Evolutionary conservation across 2,329 filamentous ascomycete genomes (phyloP).

Genomic region (Verticillium tricorpus): DNA sequence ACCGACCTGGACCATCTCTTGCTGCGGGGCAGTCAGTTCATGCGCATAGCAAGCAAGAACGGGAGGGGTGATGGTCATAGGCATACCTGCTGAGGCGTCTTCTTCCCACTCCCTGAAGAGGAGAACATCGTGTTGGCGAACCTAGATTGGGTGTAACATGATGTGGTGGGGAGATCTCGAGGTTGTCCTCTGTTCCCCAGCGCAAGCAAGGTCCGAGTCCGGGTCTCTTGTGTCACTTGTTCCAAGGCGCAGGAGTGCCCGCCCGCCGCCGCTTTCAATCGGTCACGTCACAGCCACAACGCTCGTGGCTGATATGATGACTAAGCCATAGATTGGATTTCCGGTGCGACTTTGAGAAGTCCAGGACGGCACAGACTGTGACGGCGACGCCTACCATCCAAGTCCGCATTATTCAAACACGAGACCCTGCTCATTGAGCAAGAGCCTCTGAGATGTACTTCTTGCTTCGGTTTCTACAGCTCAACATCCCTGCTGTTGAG

Average conservation of each 20-base stretch:
- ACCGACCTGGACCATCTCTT: constrained; percentile 99
- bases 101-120: constrained; percentile 63
- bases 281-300: neutral
- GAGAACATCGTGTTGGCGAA: constrained; percentile 50
- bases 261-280: neutral
- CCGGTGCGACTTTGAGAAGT: neutral
- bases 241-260: neutral
- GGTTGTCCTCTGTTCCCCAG: neutral
- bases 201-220: neutral
- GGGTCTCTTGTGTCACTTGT: neutral
- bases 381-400: neutral
- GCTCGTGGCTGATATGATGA: neutral
- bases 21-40: constrained; percentile 35
- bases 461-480: neutral
- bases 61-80: neutral
- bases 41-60: constrained; percentile 2
- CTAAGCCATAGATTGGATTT: neutral
- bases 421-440: neutral
- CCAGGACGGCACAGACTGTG: neutral
- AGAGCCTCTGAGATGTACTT: neutral
- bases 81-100: constrained; percentile 66
- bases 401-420: neutral
- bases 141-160: neutral
- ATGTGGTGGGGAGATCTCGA: constrained; percentile 1
- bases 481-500: neutral